These are phyloP conservation scores for Beauveria asiatica DNA, from an alignment of 2,329 filamentous ascomycete genomes.

Conservation along the genomic window DNA sequence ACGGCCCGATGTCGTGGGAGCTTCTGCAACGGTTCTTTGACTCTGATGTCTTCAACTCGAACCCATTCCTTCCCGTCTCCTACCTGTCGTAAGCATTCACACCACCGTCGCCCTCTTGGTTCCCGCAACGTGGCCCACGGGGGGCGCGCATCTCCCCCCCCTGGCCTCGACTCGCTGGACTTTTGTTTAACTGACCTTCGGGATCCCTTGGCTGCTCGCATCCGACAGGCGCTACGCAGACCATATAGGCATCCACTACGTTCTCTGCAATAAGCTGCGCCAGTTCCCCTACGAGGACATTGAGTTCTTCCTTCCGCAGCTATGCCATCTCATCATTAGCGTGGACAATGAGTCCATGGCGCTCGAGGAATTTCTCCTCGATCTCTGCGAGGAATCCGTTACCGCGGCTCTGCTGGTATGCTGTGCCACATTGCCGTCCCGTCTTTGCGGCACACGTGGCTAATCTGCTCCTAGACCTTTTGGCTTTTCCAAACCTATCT, in stretches of 20 bases:
- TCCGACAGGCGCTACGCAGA: conserved; percentile 68
- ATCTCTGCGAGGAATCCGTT: conserved; percentile 80
- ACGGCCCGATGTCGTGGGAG: conserved; percentile 65
- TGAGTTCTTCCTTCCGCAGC: conserved; percentile 82
- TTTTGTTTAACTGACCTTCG: neutral
- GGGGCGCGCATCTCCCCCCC: neutral
- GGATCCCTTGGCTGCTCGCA: conserved; percentile 15
- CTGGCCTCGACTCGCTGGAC: neutral
- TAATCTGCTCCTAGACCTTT: conserved; percentile 55
- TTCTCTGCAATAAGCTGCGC: conserved; percentile 79
- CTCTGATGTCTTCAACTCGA: conserved; percentile 88
- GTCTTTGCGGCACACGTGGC: neutral
- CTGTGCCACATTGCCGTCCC: neutral
- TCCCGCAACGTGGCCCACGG: neutral
- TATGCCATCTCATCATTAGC: conserved; percentile 82
- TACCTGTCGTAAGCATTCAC: conserved; percentile 66
- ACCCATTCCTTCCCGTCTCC: conserved; percentile 79
- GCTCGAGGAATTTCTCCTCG: conserved; percentile 77
- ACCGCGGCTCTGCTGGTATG: conserved; percentile 70
- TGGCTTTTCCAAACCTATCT: conserved; percentile 87
- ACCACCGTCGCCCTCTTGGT: neutral
- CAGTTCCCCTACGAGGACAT: conserved; percentile 87
- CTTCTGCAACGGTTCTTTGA: conserved; percentile 84
- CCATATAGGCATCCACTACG: conserved; percentile 84
- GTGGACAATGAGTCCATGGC: conserved; percentile 90